Evolutionary conservation across 352 stramenopile genomes (phyloP), one percentile per base, ranked within the genome.

Genomic region (Globisporangium cystogenes): DNA sequence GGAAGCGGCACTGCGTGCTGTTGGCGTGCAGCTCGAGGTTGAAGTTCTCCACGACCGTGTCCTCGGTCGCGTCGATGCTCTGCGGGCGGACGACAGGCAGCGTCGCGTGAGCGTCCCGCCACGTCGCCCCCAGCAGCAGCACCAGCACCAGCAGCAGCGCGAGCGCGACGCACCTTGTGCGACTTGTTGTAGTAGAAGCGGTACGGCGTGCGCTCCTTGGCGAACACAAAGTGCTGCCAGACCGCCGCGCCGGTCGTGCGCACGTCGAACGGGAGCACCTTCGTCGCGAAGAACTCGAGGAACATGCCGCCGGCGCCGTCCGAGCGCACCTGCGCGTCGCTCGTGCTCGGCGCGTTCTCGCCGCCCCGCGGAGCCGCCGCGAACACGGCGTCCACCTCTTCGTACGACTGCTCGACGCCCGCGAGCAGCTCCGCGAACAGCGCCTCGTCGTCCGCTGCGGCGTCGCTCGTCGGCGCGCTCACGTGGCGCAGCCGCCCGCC

Each of bases 11-110:
- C 47, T 72, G 57, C n/a, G 71, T 57, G 7, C 49, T 66, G 12
- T 48, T 53, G 24, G 59, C 26, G 4, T 64, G 43, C 21, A 47
- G 64, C 39, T 71, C 43, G 43, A 63, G 48, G n/a, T 65, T 65
- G 50, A 69, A 73, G 14, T 57, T 24, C 24, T 49, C 40, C 8
- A 57, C 57, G 20, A 86, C 70, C 14, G 70, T 81, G 50, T 84
- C 59, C 46, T 80, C 67, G 12, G 67, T 48, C 6, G n/a, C 55
- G 67, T 46, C 53, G 16, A 55, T 8, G 3, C 31, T 21, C 23
- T 55, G 15, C n/a, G n/a, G n/a, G n/a, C n/a, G n/a, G n/a, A n/a
- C n/a, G n/a, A n/a, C n/a, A n/a, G n/a, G n/a, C n/a, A n/a, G n/a
- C n/a, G n/a, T n/a, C n/a, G n/a, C n/a, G n/a, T n/a, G n/a, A n/a